These are phyloP conservation scores for Myriosclerotinia curreyana DNA, from an alignment of 2,329 filamentous ascomycete genomes.

Conservation along the genomic window DNA sequence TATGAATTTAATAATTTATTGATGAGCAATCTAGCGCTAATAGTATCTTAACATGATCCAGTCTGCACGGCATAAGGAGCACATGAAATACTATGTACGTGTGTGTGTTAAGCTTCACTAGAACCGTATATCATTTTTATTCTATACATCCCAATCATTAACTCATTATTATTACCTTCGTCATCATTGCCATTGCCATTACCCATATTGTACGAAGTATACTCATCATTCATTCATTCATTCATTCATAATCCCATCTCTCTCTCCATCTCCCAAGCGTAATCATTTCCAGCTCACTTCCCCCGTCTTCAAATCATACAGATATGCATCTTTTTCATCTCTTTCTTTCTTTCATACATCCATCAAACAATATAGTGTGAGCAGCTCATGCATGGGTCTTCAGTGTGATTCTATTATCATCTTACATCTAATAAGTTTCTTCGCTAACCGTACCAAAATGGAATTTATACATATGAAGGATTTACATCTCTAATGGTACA, in stretches of 20 bases:
- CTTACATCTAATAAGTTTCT: neutral
- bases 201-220: neutral
- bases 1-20: no score
- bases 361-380: no score
- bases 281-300: no score
- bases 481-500: conserved; percentile 17
- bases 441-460: no score
- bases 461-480: neutral
- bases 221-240: neutral
- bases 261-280: no score
- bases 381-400: neutral
- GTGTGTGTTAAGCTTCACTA: no score
- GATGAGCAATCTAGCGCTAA: no score
- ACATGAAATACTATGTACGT: no score
- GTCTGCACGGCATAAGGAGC: no score
- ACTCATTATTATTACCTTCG: neutral
- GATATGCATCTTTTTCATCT: no score
- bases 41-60: no score
- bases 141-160: neutral
- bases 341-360: neutral
- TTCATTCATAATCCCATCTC: neutral
- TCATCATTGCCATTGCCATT: neutral
- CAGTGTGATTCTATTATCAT: neutral
- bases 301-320: no score
- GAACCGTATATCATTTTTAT: neutral